phyloP scores from a whole-genome alignment of 345 rosid species.

The Tarenaya hassleriana region DNA sequence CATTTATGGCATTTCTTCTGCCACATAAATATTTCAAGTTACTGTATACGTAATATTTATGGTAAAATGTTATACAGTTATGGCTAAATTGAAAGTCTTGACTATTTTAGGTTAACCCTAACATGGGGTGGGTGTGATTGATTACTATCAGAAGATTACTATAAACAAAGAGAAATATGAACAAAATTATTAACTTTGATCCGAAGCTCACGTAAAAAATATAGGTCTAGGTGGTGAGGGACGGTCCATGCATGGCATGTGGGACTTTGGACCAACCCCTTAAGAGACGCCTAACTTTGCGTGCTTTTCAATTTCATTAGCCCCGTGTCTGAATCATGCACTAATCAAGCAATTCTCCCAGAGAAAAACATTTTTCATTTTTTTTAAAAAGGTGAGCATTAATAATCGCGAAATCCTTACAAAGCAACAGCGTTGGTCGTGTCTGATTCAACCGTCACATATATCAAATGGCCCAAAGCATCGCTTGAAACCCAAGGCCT shows the following conservation, averaged over 20 bases:
- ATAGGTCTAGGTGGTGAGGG: constrained; percentile 15
- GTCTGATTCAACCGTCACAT: too few species aligned
- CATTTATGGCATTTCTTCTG: too few species aligned
- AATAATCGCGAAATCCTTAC: background rate
- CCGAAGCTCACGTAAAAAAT: constrained; percentile 40
- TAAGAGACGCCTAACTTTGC: constrained; percentile 37
- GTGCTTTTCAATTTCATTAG: constrained; percentile 20
- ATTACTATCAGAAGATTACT: too few species aligned
- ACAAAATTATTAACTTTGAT: constrained; percentile 23
- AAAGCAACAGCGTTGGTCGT: constrained; percentile 6
- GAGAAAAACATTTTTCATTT: background rate
- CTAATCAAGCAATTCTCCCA: constrained; percentile 13
- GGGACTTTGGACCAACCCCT: constrained; percentile 37
- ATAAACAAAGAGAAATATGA: background rate
- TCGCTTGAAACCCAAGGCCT: too few species aligned
- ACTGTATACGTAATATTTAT: too few species aligned
- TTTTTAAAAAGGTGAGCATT: background rate
- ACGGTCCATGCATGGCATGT: constrained; percentile 47
- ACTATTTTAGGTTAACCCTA: too few species aligned
- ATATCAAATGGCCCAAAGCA: too few species aligned
- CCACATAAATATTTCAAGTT: too few species aligned
- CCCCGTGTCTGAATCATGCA: constrained; percentile 5
- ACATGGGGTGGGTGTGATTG: too few species aligned
- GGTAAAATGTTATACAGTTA: too few species aligned
- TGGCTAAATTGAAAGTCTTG: too few species aligned